phyloP scores from a whole-genome alignment of 2,329 filamentous ascomycete species.

The Hortaea sp. region DNA sequence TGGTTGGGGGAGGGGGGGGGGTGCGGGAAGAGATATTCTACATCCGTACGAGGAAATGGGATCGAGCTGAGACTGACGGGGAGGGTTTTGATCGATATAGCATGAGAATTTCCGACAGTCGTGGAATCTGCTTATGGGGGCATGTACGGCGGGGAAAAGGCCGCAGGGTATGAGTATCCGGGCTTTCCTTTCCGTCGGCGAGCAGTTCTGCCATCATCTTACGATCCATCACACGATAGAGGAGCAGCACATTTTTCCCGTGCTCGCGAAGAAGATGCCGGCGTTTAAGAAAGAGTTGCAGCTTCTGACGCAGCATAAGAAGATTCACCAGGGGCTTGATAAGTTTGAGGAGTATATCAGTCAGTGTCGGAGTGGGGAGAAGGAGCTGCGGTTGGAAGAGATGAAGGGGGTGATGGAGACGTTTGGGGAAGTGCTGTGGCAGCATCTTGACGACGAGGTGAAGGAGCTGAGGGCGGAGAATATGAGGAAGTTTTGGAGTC shows the following conservation, averaged over 20 bases:
- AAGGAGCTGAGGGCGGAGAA: slow-evolving; percentile 69
- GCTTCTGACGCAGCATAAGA: slow-evolving; percentile 62
- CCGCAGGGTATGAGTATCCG: slow-evolving; percentile 55
- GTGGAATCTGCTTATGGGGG: slow-evolving; percentile 62
- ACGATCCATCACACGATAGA: slow-evolving; percentile 73
- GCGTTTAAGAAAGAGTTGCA: slow-evolving; percentile 59
- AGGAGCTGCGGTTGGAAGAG: slow-evolving; percentile 44
- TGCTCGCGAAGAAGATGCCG: slow-evolving; percentile 67
- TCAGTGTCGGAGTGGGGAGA: slow-evolving; percentile 46
- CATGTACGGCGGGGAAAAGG: slow-evolving; percentile 50
- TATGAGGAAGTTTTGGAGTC: slow-evolving; percentile 73
- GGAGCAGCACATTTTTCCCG: slow-evolving; percentile 70
- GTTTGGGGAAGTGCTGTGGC: slow-evolving; percentile 72
- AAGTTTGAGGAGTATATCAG: slow-evolving; percentile 23
- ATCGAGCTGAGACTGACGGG: not conserved
- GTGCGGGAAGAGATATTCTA: too few relatives aligned
- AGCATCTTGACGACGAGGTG: slow-evolving; percentile 78
- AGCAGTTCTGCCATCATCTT: slow-evolving; percentile 63
- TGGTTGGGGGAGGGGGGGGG: not conserved
- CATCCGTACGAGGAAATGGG: too few relatives aligned
- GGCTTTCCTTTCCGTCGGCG: slow-evolving; percentile 57
- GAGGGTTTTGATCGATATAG: slow-evolving; percentile 28
- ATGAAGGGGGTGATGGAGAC: slow-evolving; percentile 63
- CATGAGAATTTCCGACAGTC: slow-evolving; percentile 66
- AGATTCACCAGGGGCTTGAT: slow-evolving; percentile 57